A percentile compares a stretch with the other conserved stretches of the same genome.
Conservation (phyloP, 495 filamentous ascomycete species). For the Penicillium psychrofluorescens region DNA sequence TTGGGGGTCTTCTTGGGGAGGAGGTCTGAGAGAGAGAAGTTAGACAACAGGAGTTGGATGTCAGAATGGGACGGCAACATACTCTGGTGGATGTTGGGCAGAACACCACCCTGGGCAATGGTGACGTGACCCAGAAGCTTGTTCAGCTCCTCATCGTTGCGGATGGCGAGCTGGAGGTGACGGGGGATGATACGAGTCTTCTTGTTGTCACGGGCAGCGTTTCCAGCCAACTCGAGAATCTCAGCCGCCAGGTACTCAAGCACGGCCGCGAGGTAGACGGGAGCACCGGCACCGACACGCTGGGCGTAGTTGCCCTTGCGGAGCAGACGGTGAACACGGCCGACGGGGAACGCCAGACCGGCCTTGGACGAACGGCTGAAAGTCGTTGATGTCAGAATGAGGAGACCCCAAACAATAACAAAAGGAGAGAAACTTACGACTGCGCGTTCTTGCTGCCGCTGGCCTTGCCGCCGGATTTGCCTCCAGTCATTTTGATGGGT, state of each 20-base stretch:
- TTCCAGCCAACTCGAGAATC: constrained; percentile 97
- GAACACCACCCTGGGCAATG: constrained; percentile 98
- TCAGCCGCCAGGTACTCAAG: constrained; percentile 98
- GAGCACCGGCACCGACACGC: constrained; percentile 98
- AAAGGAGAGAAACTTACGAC: constrained; percentile 55
- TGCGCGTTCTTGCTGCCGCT: constrained; percentile 94
- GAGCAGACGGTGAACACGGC: constrained; percentile 98
- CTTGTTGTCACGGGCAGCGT: constrained; percentile 99
- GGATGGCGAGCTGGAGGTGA: constrained; percentile 98
- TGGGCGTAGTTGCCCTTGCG: constrained; percentile 99
- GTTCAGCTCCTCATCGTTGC: constrained; percentile 99
- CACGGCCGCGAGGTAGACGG: constrained; percentile 95
- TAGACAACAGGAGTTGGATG: constrained; percentile 22
- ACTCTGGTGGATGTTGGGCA: constrained; percentile 99
- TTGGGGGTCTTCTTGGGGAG: constrained; percentile 97
- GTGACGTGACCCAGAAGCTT: constrained; percentile 99
- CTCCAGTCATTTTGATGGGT: constrained; percentile 90
- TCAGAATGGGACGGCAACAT: constrained; percentile 32
- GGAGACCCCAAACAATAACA: constrained; percentile 11
- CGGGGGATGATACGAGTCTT: constrained; percentile 99
- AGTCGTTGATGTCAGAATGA: constrained; percentile 29
- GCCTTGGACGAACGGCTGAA: constrained; percentile 95
- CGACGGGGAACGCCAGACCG: constrained; percentile 97
- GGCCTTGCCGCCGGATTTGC: constrained; percentile 98
- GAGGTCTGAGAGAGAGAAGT: constrained; percentile 59